Evolutionary conservation across 2,329 filamentous ascomycete species (phyloP), one percentile per base, ranked within the genome.

Genomic region (Penicillium crustosum): DNA sequence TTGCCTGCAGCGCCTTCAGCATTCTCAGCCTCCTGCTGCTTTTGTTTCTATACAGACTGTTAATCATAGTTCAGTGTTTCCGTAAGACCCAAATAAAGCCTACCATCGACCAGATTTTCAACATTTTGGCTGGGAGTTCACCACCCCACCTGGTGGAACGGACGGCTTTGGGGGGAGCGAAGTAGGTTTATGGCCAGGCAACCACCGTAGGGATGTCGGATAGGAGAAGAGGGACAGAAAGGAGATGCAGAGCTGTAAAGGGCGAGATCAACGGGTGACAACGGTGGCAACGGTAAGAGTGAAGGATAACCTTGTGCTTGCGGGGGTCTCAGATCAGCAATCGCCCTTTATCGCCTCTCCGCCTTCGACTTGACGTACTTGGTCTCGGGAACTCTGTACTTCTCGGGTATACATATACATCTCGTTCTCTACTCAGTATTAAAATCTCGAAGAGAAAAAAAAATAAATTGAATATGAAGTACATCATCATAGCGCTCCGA

Each of bases 71-170:
- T 21, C 41, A 2, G 13, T 3, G 2, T 31, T 17, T 9, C 5
- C 12, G 4, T 7, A 6, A 13, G 3, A 27, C 6, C 12, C n/a
- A 39, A 8, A 33, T 41, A 8, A 2, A 39, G 29, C 39, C 83
- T 82, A 95, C 92, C 93, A 97, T 96, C 70, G 92, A 96, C 94
- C 93, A 97, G 82, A 97, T 97, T 82, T 97, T 97, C 83, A 97
- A 84, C 94, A 97, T 97, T 73, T 81, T 93, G 80, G 49, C 45
- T 54, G 65, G 8, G 69, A 61, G 64, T 61, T 61, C 59, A 66
- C 61, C 64, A 59, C 63, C 62, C 60, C 59, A 60, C 60, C 58
- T 58, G 56, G 60, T 57, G 57, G 54, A 50, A 57, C 23, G 19
- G 36, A 33, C 48, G 31, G 43, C 35, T 36, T 42, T 55, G 51